Evolutionary conservation across 1,139 yeast species (phyloP).

Genomic region (Insectozyma bohioensis): DNA sequence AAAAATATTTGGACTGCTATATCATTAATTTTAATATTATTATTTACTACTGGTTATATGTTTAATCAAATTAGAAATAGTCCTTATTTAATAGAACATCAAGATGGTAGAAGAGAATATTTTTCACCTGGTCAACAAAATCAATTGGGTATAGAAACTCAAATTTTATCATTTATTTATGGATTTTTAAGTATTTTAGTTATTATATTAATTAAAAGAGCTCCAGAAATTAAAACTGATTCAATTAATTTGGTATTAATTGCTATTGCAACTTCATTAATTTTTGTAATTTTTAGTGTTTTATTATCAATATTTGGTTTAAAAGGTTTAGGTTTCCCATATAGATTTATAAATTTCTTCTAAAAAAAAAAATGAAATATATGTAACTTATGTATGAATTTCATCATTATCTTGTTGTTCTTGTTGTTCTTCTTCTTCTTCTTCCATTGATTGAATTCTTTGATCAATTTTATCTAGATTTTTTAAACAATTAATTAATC

Average conservation of each 20-base stretch:
- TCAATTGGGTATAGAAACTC: conserved; percentile 86
- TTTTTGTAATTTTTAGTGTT: conserved; percentile 54
- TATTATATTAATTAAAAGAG: conserved; percentile 48
- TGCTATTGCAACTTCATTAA: conserved; percentile 31
- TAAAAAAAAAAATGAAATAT: conserved; percentile 10
- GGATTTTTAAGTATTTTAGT: conserved; percentile 53
- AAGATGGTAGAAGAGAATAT: conserved; percentile 59
- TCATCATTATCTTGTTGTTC: too few relatives aligned
- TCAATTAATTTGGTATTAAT: conserved; percentile 47
- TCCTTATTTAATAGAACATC: conserved; percentile 63
- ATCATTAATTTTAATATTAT: conserved; percentile 58
- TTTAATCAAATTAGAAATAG: conserved; percentile 80
- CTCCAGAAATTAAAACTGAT: conserved; percentile 44
- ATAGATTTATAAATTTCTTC: conserved; percentile 33
- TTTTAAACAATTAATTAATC: conserved; percentile 30
- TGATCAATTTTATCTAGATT: conserved; percentile 37
- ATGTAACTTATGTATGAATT: too few relatives aligned
- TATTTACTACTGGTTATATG: conserved; percentile 91
- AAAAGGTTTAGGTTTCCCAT: conserved; percentile 68
- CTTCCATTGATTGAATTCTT: conserved; percentile 20
- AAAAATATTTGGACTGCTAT: conserved; percentile 61
- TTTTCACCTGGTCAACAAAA: conserved; percentile 65
- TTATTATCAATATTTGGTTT: conserved; percentile 54
- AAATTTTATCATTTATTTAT: conserved; percentile 63
- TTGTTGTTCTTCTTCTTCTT: not conserved